Conservation (phyloP, 2,329 filamentous ascomycete genomes). For the Pseudogymnoascus sp. region DNA sequence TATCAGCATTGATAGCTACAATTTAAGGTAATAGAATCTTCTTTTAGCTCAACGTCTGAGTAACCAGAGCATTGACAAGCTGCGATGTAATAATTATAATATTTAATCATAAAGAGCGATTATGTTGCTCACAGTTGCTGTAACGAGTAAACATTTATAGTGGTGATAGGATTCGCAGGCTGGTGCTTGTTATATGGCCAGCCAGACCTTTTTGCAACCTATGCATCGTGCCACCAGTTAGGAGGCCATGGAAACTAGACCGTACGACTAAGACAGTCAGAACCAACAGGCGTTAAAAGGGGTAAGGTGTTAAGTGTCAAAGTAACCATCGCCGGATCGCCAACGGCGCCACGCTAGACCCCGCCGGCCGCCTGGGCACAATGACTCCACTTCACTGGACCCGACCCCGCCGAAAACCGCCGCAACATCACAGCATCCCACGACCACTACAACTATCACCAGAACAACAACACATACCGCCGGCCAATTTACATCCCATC, state of each 20-base stretch:
- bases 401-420: conserved; percentile 5
- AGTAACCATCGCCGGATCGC: not conserved
- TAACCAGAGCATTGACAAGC: not conserved
- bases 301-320: not conserved
- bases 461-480: not conserved
- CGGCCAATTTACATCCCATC: not conserved
- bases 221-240: not conserved
- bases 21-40: not conserved
- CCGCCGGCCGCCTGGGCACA: not conserved
- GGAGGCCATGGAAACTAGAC: not conserved
- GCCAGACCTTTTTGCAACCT: not conserved
- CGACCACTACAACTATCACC: not conserved
- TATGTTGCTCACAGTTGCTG: not conserved
- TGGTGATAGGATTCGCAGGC: not conserved
- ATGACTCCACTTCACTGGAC: not conserved
- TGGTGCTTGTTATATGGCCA: not conserved
- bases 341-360: not conserved
- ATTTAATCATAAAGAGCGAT: not conserved
- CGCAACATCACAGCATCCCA: not conserved
- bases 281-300: not conserved
- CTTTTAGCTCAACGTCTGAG: not conserved
- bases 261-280: not conserved
- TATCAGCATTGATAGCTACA: not conserved
- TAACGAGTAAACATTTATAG: not conserved
- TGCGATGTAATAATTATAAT: not conserved